These are phyloP conservation scores for Phialophora chinensis DNA, from an alignment of 2,329 filamentous ascomycete species.

Conservation along the genomic window DNA sequence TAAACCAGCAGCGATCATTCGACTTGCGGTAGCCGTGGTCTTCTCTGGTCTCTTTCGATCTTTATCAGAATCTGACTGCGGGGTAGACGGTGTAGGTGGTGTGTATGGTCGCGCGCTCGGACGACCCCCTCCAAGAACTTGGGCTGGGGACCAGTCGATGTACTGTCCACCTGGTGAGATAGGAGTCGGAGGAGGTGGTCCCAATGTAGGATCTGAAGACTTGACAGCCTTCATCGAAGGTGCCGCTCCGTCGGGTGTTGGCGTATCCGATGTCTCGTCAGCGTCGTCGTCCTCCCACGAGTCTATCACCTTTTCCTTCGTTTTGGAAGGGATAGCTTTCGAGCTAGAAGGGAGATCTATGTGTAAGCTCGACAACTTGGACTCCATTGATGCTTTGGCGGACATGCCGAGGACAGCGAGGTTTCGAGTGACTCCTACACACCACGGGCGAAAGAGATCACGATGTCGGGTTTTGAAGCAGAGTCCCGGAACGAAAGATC, in stretches of 20 bases:
- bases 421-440: neutral
- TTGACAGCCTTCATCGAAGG: conserved; percentile 28
- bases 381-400: conserved; percentile 30
- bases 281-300: conserved; percentile 67
- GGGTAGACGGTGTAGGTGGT: conserved; percentile 26
- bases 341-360: conserved; percentile 35
- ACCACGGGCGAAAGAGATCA: neutral
- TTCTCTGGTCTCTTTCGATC: conserved; percentile 74
- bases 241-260: conserved; percentile 32
- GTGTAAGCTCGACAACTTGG: conserved; percentile 33
- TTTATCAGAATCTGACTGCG: conserved; percentile 25
- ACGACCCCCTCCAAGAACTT: conserved; percentile 34
- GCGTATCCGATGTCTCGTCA: conserved; percentile 40
- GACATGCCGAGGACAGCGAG: conserved; percentile 5
- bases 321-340: conserved; percentile 42
- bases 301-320: conserved; percentile 60
- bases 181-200: conserved; percentile 71
- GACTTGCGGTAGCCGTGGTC: conserved; percentile 85
- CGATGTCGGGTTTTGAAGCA: neutral
- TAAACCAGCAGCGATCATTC: conserved; percentile 87
- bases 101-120: conserved; percentile 26
- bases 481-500: conserved; percentile 17
- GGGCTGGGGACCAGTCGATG: conserved; percentile 36
- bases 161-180: conserved; percentile 53
- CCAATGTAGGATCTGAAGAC: conserved; percentile 37